Conservation (phyloP, 2,329 filamentous ascomycete genomes). For the Gremmenia infestans region DNA sequence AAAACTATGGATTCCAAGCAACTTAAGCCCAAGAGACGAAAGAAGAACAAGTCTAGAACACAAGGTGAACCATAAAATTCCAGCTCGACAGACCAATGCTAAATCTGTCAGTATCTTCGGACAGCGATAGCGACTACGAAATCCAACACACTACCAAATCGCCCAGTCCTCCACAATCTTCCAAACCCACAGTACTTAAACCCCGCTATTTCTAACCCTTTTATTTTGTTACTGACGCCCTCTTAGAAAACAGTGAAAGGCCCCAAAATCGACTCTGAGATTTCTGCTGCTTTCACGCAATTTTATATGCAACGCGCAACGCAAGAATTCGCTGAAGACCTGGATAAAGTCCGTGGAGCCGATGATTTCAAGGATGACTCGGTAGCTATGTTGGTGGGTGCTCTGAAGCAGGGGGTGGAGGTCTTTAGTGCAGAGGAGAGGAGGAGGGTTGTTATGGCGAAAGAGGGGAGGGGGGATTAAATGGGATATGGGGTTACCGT, state of each 20-base stretch:
- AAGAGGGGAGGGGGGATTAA: neutral
- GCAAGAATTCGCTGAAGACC: conserved; percentile 66
- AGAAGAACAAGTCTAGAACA: conserved; percentile 29
- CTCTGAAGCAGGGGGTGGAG: conserved; percentile 61
- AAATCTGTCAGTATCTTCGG: conserved; percentile 14
- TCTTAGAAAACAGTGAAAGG: neutral
- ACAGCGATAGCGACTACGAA: conserved; percentile 17
- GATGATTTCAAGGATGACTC: conserved; percentile 66
- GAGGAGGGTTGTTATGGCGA: conserved; percentile 26
- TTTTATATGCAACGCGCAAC: conserved; percentile 68
- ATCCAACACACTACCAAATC: conserved; percentile 2
- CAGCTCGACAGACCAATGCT: neutral
- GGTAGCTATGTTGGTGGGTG: conserved; percentile 60
- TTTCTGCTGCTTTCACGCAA: conserved; percentile 45
- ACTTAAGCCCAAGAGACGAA: conserved; percentile 23
- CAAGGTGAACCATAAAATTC: conserved; percentile 18
- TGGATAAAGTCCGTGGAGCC: conserved; percentile 63
- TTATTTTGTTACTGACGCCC: neutral
- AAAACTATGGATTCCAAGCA: conserved; percentile 11
- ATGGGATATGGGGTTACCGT: neutral
- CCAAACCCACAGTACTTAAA: neutral
- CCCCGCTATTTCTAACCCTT: neutral
- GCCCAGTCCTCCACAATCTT: neutral
- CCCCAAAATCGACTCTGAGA: conserved; percentile 11
- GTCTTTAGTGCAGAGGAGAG: conserved; percentile 55